Evolutionary conservation across 495 filamentous ascomycete species (phyloP).

Genomic region (Hypoxylon fragiforme): DNA sequence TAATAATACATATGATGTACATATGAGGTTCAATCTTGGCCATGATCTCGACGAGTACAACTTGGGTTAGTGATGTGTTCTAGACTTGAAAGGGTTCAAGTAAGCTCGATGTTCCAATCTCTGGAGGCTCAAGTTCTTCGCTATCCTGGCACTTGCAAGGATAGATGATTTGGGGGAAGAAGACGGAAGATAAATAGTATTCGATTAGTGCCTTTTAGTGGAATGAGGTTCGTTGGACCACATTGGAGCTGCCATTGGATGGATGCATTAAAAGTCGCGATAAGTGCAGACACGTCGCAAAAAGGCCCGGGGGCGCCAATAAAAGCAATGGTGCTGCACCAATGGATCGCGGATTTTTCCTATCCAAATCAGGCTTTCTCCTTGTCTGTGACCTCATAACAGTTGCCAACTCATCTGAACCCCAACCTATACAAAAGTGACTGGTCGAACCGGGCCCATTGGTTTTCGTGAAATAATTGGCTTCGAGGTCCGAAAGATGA

Average conservation of each 20-base stretch:
- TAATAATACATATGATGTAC: too few relatives aligned
- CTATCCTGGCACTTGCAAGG: not conserved
- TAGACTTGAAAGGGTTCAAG: slow-evolving; percentile 14
- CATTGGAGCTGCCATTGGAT: slow-evolving; percentile 15
- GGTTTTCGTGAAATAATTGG: slow-evolving; percentile 29
- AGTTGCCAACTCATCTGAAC: slow-evolving; percentile 33
- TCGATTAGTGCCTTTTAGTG: not conserved
- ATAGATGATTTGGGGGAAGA: not conserved
- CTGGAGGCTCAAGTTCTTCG: slow-evolving; percentile 2
- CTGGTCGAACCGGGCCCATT: slow-evolving; percentile 22
- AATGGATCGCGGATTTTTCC: slow-evolving; percentile 23
- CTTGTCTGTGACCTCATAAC: slow-evolving; percentile 27
- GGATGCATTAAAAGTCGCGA: slow-evolving; percentile 27
- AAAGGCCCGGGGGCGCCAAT: slow-evolving; percentile 15
- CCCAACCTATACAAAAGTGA: slow-evolving; percentile 20
- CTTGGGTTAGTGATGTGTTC: slow-evolving; percentile 18
- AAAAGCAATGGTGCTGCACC: slow-evolving; percentile 16
- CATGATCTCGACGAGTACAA: slow-evolving; percentile 13
- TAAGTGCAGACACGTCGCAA: slow-evolving; percentile 24
- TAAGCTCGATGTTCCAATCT: slow-evolving; percentile 5
- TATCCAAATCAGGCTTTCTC: slow-evolving; percentile 28
- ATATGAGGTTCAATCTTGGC: slow-evolving; percentile 1
- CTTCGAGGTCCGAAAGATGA: slow-evolving; percentile 30
- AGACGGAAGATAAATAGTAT: slow-evolving; percentile 5
- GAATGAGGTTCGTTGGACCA: slow-evolving; percentile 1